Evolutionary conservation across 148 eudicot genomes (phyloP), one percentile per base, ranked within the genome.

Genomic region (Rhododendron ovatum): DNA sequence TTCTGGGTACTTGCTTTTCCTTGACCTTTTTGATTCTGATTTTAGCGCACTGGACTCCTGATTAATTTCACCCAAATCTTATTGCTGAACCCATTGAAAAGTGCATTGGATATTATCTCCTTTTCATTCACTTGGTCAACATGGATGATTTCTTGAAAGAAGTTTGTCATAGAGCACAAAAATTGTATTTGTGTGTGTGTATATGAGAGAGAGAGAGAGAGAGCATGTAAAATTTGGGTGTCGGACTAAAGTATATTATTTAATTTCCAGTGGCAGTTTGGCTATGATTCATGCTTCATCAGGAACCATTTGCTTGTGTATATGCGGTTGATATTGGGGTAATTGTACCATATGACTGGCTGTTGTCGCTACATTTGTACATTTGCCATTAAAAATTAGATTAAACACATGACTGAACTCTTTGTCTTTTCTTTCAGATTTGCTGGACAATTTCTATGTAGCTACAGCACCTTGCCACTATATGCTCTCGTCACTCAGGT

Each of bases 401-500:
- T 76, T 30, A 4, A 84, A 22, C 74, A 9, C 53, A 33, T 83
- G 51, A 77, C 22, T 13, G 15, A 73, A n/a, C 69, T 73, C 1
- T 45, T 45, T 84, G 55, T 82, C 57, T 53, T 82, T 17, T 47
- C 50, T 85, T 10, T 73, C 86, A 97, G 99, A 92, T 97, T 97
- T 89, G 89, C 92, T 3, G 99, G 99, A 84, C 99, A 97, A 88
- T 95, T 97, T 78, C 91, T 97, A 37, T 97, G 99, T 89, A 97
- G 99, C 92, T 97, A 97, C 88, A 97, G 99, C 91, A 97, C 98
- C 85, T 91, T 97, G 90, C 99, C 99, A 8, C 93, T 97, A 7
- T 95, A 97, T 89, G 99, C 99, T 35, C 86, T 97, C 51, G 99
- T 97, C 61, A 97, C 99, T 88, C 99, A 97, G 99, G 99, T 95